Conservation (phyloP, 345 rosid genomes). For the Conringia planisiliqua region DNA sequence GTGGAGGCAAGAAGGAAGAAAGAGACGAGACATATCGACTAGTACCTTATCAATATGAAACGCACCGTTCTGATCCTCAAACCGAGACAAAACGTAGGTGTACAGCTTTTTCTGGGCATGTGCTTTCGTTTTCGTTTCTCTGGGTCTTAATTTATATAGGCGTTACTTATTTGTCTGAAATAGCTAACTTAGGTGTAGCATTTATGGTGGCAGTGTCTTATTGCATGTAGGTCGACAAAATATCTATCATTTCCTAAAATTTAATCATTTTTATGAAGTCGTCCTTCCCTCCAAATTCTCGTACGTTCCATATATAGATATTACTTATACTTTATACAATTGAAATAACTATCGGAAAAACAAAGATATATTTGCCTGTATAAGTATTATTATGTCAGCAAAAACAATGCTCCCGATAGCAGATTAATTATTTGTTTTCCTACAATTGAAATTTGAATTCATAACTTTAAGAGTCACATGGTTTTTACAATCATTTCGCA, state of each 20-base stretch:
- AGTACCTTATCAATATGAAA: constrained; percentile 54
- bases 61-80: constrained; percentile 36
- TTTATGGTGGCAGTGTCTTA: neutral
- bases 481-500: neutral
- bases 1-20: constrained; percentile 42
- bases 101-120: constrained; percentile 28
- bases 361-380: neutral
- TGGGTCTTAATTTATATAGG: constrained; percentile 16
- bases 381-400: neutral
- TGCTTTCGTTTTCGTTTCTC: constrained; percentile 30
- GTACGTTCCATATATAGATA: constrained; percentile 14
- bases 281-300: neutral
- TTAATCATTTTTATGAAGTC: neutral
- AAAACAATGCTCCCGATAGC: neutral
- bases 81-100: constrained; percentile 19
- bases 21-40: constrained; percentile 59
- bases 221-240: neutral
- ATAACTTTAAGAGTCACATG: neutral
- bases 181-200: constrained; percentile 23
- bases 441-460: neutral
- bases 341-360: neutral
- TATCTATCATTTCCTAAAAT: neutral
- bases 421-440: neutral
- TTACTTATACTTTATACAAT: neutral
- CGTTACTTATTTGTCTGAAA: constrained; percentile 18